These are phyloP conservation scores for Nectriaceae sp. DNA, from an alignment of 2,329 filamentous ascomycete species.

Conservation along the genomic window DNA sequence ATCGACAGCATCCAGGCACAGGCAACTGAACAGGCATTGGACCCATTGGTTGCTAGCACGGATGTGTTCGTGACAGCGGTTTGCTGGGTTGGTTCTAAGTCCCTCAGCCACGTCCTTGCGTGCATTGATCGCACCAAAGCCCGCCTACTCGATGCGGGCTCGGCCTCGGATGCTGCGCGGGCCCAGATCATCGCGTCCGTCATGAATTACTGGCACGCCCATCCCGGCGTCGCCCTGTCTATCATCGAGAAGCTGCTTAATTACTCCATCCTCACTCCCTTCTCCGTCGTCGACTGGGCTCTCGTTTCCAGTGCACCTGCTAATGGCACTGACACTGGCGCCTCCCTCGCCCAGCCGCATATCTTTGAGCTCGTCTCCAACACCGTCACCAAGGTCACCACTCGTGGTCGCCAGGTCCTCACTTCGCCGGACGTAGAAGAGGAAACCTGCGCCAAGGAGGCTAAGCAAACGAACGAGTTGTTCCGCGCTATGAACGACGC, in stretches of 20 bases:
- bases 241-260: slow-evolving; percentile 97
- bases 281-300: slow-evolving; percentile 87
- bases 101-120: slow-evolving; percentile 90
- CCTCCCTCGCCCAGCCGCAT: slow-evolving; percentile 70
- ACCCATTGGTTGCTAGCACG: slow-evolving; percentile 82
- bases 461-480: slow-evolving; percentile 73
- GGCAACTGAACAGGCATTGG: slow-evolving; percentile 69
- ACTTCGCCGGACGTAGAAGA: slow-evolving; percentile 62
- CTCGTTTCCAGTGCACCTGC: slow-evolving; percentile 60
- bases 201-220: slow-evolving; percentile 89
- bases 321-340: slow-evolving; percentile 55
- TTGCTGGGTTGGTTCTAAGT: slow-evolving; percentile 92
- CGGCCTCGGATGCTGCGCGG: slow-evolving; percentile 72
- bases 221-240: slow-evolving; percentile 87
- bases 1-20: slow-evolving; percentile 81
- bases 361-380: slow-evolving; percentile 88
- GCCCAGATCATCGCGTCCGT: slow-evolving; percentile 89
- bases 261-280: slow-evolving; percentile 89
- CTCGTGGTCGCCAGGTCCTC: slow-evolving; percentile 80
- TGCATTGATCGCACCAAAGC: slow-evolving; percentile 96
- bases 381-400: slow-evolving; percentile 88
- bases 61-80: slow-evolving; percentile 94
- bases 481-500: slow-evolving; percentile 82
- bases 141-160: slow-evolving; percentile 76
- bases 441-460: slow-evolving; percentile 69